These are phyloP conservation scores for Gonium pectorale DNA, from an alignment of 139 green algal genomes.

Conservation along the genomic window DNA sequence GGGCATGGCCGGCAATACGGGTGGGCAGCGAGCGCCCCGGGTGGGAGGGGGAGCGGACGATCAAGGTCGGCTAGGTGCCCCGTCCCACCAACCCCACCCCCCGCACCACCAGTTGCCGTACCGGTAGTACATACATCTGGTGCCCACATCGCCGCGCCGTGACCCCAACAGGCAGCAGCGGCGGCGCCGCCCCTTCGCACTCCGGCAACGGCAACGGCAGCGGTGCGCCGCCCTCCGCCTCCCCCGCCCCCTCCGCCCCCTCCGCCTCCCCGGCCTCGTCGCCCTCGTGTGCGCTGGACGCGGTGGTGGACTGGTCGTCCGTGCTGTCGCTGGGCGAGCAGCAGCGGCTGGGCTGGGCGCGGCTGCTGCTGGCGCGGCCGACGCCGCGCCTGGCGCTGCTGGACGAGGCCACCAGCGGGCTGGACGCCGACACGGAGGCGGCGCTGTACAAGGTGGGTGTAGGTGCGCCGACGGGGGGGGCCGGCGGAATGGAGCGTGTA, in stretches of 20 bases:
- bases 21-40: no score
- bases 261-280: background rate
- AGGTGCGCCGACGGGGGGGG: no score
- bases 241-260: background rate
- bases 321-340: slow-evolving; percentile 96
- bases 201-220: slow-evolving; percentile 11
- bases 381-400: slow-evolving; percentile 92
- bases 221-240: background rate
- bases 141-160: no score
- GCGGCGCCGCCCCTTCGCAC: background rate
- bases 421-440: slow-evolving; percentile 91
- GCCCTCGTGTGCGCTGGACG: slow-evolving; percentile 65
- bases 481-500: no score
- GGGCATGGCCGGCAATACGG: no score
- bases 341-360: slow-evolving; percentile 96
- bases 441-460: slow-evolving; percentile 82
- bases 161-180: no score
- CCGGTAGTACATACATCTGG: no score
- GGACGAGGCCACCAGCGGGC: slow-evolving; percentile 93
- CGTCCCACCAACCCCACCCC: no score
- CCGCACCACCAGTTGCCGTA: no score
- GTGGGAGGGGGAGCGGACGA: no score
- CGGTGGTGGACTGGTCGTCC: slow-evolving; percentile 85
- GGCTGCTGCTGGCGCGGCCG: slow-evolving; percentile 84
- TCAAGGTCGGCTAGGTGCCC: no score